phyloP scores from a whole-genome alignment of 2,329 filamentous ascomycete genomes.

The Penicillium sp. region DNA sequence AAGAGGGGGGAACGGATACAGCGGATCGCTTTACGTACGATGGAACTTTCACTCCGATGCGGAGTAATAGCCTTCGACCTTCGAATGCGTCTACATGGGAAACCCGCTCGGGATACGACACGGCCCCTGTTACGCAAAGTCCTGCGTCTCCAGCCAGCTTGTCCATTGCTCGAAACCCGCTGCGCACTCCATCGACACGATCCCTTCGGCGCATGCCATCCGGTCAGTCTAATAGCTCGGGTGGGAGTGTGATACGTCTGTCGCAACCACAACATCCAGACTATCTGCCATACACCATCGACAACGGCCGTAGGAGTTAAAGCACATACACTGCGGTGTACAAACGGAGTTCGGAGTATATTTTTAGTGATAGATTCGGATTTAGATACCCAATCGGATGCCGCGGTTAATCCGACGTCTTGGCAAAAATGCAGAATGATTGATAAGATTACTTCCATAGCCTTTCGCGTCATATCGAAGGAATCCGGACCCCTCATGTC shows the following conservation, averaged over 20 bases:
- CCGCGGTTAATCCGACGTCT: slow-evolving; percentile 24
- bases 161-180: slow-evolving; percentile 6
- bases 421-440: slow-evolving; percentile 25
- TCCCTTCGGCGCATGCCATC: slow-evolving; percentile 34
- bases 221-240: slow-evolving; percentile 31
- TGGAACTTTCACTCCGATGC: slow-evolving; percentile 19
- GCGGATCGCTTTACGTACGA: slow-evolving; percentile 23
- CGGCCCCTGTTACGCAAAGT: slow-evolving; percentile 22
- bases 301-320: slow-evolving; percentile 16
- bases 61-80: slow-evolving; percentile 24
- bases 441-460: slow-evolving; percentile 29
- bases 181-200: slow-evolving; percentile 32
- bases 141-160: slow-evolving; percentile 15
- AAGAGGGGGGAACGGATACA: slow-evolving; percentile 38
- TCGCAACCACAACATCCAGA: slow-evolving; percentile 25
- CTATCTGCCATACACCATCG: slow-evolving; percentile 34
- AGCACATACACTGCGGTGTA: slow-evolving; percentile 10
- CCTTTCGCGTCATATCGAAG: slow-evolving; percentile 5
- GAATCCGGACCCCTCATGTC: not conserved
- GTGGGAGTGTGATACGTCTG: slow-evolving; percentile 39
- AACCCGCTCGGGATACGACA: slow-evolving; percentile 25
- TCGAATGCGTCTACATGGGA: slow-evolving; percentile 29
- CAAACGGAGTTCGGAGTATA: too few species aligned
- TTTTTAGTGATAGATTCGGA: slow-evolving; percentile 14
- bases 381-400: slow-evolving; percentile 15